Evolutionary conservation across 805 yeast species (phyloP).

Genomic region (Spathaspora girioi): DNA sequence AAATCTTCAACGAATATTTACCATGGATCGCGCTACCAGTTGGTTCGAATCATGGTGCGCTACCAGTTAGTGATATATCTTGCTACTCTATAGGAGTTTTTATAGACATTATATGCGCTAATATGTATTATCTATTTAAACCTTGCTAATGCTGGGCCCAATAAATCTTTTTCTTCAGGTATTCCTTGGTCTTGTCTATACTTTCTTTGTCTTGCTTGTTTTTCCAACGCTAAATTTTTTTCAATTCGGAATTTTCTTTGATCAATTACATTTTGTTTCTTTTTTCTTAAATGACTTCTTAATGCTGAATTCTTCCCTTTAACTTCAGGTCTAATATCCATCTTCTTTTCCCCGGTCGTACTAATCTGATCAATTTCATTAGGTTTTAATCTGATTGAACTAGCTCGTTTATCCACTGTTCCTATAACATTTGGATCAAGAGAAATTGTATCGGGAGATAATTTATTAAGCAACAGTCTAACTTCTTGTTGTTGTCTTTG

Average conservation of each 20-base stretch:
- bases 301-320: conserved; percentile 81
- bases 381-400: conserved; percentile 59
- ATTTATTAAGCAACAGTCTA: conserved; percentile 75
- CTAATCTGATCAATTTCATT: conserved; percentile 49
- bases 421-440: conserved; percentile 89
- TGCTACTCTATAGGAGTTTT: too few species aligned
- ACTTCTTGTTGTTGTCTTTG: conserved; percentile 95
- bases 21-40: neutral
- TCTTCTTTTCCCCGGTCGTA: conserved; percentile 42
- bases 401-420: conserved; percentile 69
- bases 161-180: conserved; percentile 49
- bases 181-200: conserved; percentile 42
- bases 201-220: conserved; percentile 58
- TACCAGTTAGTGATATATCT: neutral
- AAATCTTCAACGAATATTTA: neutral
- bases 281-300: conserved; percentile 77
- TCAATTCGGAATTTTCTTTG: conserved; percentile 79
- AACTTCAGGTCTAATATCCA: conserved; percentile 61
- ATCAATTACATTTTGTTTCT: conserved; percentile 79
- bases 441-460: conserved; percentile 88
- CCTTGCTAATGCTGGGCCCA: conserved; percentile 49
- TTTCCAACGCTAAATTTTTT: conserved; percentile 69
- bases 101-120: too few species aligned
- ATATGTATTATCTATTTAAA: conserved; percentile 21
- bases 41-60: neutral